Percentiles rank a stretch among this genome's conserved stretches.
Conservation (phyloP, 2,329 filamentous ascomycete genomes). For the Periconia sp. region DNA sequence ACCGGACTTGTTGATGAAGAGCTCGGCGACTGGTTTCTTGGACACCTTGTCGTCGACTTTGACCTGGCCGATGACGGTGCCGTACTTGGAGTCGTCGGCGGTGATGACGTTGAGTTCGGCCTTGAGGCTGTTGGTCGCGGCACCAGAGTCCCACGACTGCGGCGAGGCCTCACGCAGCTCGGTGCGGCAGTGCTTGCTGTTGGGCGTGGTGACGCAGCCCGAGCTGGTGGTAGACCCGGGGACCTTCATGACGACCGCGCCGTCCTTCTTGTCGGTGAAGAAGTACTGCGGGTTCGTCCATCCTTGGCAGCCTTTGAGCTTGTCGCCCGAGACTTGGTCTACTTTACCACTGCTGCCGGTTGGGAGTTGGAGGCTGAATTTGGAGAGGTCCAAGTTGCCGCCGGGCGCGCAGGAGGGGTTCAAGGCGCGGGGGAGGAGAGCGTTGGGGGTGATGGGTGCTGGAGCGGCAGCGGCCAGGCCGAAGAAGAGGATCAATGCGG, state of each 20-base stretch:
- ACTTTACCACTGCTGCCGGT: slow-evolving; percentile 32
- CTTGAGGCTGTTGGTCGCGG: slow-evolving; percentile 36
- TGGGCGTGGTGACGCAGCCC: slow-evolving; percentile 43
- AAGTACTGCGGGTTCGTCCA: slow-evolving; percentile 39
- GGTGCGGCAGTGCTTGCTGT: slow-evolving; percentile 48
- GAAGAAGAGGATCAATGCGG: slow-evolving; percentile 11
- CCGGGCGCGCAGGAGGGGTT: slow-evolving; percentile 20
- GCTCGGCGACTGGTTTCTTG: slow-evolving; percentile 45
- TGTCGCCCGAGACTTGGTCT: slow-evolving; percentile 28
- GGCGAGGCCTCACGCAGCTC: slow-evolving; percentile 44
- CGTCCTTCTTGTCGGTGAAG: slow-evolving; percentile 37
- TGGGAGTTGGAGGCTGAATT: slow-evolving; percentile 45
- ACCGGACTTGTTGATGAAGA: slow-evolving; percentile 43
- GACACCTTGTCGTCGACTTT: slow-evolving; percentile 41
- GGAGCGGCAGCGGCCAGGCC: slow-evolving; percentile 7
- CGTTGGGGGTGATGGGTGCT: slow-evolving; percentile 9
- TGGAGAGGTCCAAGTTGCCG: slow-evolving; percentile 19
- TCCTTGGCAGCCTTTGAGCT: slow-evolving; percentile 42
- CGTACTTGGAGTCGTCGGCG: slow-evolving; percentile 38
- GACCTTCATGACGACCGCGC: slow-evolving; percentile 45
- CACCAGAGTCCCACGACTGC: slow-evolving; percentile 38
- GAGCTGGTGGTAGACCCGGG: slow-evolving; percentile 36
- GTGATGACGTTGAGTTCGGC: slow-evolving; percentile 31
- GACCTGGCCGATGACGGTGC: slow-evolving; percentile 46
- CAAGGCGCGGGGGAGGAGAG: slow-evolving; percentile 5